Base-by-base conservation (phyloP, 2,329 filamentous ascomycete genomes). In the Epichloe brachyelytri region DNA sequence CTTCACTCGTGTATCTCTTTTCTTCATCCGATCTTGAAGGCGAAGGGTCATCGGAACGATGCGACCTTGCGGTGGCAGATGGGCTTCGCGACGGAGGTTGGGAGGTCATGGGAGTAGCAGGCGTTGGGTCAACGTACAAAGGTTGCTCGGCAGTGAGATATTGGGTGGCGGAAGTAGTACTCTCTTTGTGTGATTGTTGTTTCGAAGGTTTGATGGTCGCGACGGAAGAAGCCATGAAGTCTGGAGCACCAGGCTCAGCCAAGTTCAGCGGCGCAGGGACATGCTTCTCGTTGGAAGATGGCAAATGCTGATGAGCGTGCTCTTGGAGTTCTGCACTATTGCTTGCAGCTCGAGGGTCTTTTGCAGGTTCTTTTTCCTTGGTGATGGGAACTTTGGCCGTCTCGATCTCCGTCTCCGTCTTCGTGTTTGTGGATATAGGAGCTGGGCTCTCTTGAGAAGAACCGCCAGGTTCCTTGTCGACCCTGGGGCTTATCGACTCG, bases 11-110 rank as follows among this genome's bases (percentile, higher is more conserved):
- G 50, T 75, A 75, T 53, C 68, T 69, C 58, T 73, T 78, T 48
- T 82, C 79, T 47, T 82, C 79, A 48, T 84, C 80, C 19, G 77
- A 78, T 52, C 74, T 69, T 2, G 76, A 74, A 4, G 78, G 78
- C 5, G 79, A 82, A 33, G 64, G 64, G 30, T 72, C 72, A 20
- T 68, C 60, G 46, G 68, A 65, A 54, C 63, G 58, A 54, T 67
- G 66, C 65, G 77, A 60, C 68, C 78, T 58, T 62, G 76, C 62
- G 62, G 80, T 64, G 66, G 75, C 62, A 61, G 81, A 72, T 62
- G 79, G 71, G 60, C 78, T 73, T 68, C 83, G 70, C 15, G 83
- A 82, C 1, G 77, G 72, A 3, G 77, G 75, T 51, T 75, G 73
- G 3, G 78, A 81, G 38, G 68, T 68, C 48, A 69, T 67, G 12